Evolutionary conservation across 495 filamentous ascomycete genomes (phyloP), one percentile per base, ranked within the genome.

Genomic region (Cudoniella acicularis): DNA sequence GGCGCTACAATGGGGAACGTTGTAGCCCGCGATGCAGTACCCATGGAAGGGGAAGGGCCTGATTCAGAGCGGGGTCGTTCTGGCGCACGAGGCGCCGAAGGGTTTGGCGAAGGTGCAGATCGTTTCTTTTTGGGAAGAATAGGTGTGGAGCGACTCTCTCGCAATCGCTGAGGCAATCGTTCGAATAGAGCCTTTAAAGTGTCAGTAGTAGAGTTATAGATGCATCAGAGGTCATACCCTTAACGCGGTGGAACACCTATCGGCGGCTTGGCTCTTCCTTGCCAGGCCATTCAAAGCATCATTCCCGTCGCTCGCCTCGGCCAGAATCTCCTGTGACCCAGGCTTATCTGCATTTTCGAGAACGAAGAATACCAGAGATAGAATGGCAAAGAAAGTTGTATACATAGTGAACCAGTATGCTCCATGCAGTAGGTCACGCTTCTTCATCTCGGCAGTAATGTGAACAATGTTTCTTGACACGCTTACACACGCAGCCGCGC

Each of bases 341-440:
- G 81, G 68, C 62, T 87, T 91, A 57, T 92, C 84, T 17, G 90
- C 89, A 65, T 96, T 97, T 70, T 96, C 93, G 13, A 96, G 72
- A 0, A 91, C 90, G 65, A 87, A 97, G 73, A 92, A 98, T 13
- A 96, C 76, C 56, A 98, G 73, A 0, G 92, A 91, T 10, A 98
- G 77, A 45, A 97, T 91, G 21, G 92, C 87, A 70, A 96, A 98
- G 73, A 96, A 98, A 13, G 91, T 89, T 1, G 94, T 96, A 64
- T 97, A 98, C 74, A 96, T 91, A 16, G 88, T 89, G 64, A 96
- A 97, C 94, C 94, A 98, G 73, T 92, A 96, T 0, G 92, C 89
- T 0, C 94, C 94, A 64, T 89, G 88, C 21, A 98, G 80, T 10
- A 95, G 77, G 0, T 86, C 87, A 62, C 85, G 80, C 66, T 86